These are phyloP conservation scores for Floccularia luteovirens DNA, from an alignment of 768 basidiomycete species.

Conservation along the genomic window DNA sequence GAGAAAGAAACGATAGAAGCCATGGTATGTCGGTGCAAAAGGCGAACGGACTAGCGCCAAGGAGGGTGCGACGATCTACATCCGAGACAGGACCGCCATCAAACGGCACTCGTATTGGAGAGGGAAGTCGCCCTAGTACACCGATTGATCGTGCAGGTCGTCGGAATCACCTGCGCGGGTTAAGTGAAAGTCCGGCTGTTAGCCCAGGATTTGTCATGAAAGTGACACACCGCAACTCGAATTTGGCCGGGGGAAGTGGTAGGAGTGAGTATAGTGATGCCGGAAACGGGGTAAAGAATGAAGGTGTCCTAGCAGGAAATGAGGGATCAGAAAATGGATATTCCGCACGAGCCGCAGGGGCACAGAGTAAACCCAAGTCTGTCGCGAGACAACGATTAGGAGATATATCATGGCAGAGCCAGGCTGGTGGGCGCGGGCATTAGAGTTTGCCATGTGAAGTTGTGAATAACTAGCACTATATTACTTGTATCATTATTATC, in stretches of 20 bases:
- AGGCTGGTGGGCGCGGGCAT: no score
- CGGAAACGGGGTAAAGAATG: no score
- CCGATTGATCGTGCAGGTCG: no score
- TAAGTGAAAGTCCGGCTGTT: no score
- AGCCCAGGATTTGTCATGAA: no score
- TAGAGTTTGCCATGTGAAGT: no score
- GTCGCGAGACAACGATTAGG: slow-evolving; percentile 46
- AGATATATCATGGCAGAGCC: slow-evolving; percentile 56
- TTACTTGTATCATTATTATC: no score
- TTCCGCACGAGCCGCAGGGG: not conserved
- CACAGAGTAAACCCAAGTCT: not conserved
- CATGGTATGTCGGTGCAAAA: slow-evolving; percentile 14
- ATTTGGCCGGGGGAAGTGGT: not conserved
- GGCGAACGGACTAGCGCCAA: slow-evolving; percentile 41
- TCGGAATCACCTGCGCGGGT: no score
- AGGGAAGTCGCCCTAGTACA: no score
- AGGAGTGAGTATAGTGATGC: no score
- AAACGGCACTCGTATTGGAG: slow-evolving; percentile 3
- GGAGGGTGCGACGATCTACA: slow-evolving; percentile 58
- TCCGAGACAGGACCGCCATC: slow-evolving; percentile 51
- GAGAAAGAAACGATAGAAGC: slow-evolving; percentile 4
- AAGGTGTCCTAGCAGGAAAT: no score
- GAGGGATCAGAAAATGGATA: not conserved
- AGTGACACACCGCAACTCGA: not conserved
- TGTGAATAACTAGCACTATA: no score